These are phyloP conservation scores for Biscutella auriculata DNA, from an alignment of 441 rosid genomes.

Conservation along the genomic window DNA sequence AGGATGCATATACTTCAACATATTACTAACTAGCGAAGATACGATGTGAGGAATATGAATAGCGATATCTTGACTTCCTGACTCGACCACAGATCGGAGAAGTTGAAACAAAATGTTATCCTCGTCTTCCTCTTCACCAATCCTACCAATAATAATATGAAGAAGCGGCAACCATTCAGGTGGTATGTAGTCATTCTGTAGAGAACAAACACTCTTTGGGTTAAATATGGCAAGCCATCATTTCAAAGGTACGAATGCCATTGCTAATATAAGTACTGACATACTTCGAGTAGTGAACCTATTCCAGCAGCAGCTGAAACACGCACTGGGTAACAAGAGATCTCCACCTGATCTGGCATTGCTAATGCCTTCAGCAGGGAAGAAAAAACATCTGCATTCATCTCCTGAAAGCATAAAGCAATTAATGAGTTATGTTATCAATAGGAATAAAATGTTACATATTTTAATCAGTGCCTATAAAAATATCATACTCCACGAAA, in stretches of 20 bases:
- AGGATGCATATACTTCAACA: conserved; percentile 41
- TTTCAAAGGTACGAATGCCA: neutral
- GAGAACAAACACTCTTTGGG: conserved; percentile 11
- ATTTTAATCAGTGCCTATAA: neutral
- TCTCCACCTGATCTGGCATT: conserved; percentile 41
- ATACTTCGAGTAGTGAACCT: conserved; percentile 58
- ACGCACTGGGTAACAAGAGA: conserved; percentile 68
- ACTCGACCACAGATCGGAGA: conserved; percentile 57
- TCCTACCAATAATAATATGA: conserved; percentile 54
- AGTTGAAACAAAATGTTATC: conserved; percentile 57
- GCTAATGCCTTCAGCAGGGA: conserved; percentile 65
- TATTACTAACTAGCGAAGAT: conserved; percentile 42
- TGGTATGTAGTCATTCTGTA: conserved; percentile 68
- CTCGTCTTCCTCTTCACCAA: conserved; percentile 64
- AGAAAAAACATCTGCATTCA: conserved; percentile 57
- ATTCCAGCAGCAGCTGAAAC: conserved; percentile 79
- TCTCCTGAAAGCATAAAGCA: conserved; percentile 43
- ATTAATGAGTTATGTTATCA: neutral
- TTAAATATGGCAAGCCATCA: conserved; percentile 12
- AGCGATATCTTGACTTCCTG: conserved; percentile 42
- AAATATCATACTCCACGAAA: neutral
- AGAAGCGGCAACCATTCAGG: conserved; percentile 79
- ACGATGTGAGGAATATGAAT: conserved; percentile 56
- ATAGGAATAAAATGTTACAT: neutral
- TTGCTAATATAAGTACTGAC: conserved; percentile 5